Base-by-base conservation (phyloP, 768 basidiomycete species). In the Cubamyces sp. region DNA sequence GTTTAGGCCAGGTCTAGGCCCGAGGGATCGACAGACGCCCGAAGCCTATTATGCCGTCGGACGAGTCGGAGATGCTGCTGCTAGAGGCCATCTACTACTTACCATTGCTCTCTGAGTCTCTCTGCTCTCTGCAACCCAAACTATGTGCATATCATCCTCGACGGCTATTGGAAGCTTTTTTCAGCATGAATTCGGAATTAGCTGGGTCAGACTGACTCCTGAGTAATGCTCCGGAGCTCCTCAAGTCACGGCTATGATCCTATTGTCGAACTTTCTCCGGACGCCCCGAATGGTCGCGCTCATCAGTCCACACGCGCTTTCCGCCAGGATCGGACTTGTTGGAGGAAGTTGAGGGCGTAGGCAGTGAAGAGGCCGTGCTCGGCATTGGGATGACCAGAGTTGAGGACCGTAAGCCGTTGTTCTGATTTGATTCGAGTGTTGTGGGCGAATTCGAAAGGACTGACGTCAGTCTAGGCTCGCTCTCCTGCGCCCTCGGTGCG, bases 391-490 rank as follows among this genome's bases (percentile, higher is more conserved):
- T 49, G 46, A 57, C 30, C 23, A 42, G 46, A 47, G 40, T n/a
- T 25, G n/a, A 14, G 30, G 46, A 16, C 19, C 45, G 56, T 57
- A 57, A 57, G 56, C 56, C 40, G 42, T n/a, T n/a, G 16, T 49
- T 47, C 34, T 34, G 34, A 34, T 34, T 11, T 34, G 34, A 34
- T 34, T 11, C 3, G 28, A 30, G 34, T 28, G 5, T 9, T 52
- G 30, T 14, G 37, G 8, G 11, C 21, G 37, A n/a, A n/a, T n/a
- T n/a, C n/a, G n/a, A 39, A 14, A 25, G 30, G 37, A 40, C 49
- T 63, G 62, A 63, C 62, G 62, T 63, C 62, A 63, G 50, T 63
- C 57, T 56, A 46, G 56, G 26, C 55, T 39, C 49, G 34, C 15
- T 55, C 50, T 60, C 52, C 16, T 54, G 50, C 21, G 62, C 62